phyloP scores from a whole-genome alignment of 164 flowering plant species.

The Amborella trichopoda region DNA sequence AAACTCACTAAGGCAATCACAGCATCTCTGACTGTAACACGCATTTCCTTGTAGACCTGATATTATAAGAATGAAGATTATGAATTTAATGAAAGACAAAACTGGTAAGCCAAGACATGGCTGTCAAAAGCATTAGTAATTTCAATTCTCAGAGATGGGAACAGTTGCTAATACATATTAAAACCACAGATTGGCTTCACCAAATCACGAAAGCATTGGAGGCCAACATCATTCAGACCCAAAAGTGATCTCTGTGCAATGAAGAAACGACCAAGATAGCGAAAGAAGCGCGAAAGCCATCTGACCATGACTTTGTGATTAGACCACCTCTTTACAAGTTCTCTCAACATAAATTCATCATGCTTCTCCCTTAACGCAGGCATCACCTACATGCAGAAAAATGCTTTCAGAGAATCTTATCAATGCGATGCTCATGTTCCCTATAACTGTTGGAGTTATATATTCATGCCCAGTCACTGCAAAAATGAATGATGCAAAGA shows the following conservation, averaged over 20 bases:
- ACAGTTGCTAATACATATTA: neutral
- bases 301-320: slow-evolving; percentile 95
- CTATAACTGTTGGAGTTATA: too few relatives aligned
- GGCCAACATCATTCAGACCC: slow-evolving; percentile 82
- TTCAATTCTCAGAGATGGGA: neutral
- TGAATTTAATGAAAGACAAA: neutral
- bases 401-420: too few relatives aligned
- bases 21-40: slow-evolving; percentile 11
- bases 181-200: slow-evolving; percentile 18
- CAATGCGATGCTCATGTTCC: too few relatives aligned
- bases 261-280: slow-evolving; percentile 83
- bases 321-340: slow-evolving; percentile 89
- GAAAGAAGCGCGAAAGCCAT: slow-evolving; percentile 92
- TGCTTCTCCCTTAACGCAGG: slow-evolving; percentile 89
- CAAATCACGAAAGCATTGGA: slow-evolving; percentile 83
- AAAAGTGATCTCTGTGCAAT: slow-evolving; percentile 85
- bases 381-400: slow-evolving; percentile 39
- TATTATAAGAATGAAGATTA: neutral
- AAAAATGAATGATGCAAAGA: too few relatives aligned
- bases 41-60: slow-evolving; percentile 9
- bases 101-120: neutral
- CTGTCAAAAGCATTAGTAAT: neutral
- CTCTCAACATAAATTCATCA: slow-evolving; percentile 91
- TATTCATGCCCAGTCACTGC: too few relatives aligned
- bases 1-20: slow-evolving; percentile 11